phyloP scores from a whole-genome alignment of 1,284 basidiomycete genomes.

The Vanrija pseudolonga region DNA sequence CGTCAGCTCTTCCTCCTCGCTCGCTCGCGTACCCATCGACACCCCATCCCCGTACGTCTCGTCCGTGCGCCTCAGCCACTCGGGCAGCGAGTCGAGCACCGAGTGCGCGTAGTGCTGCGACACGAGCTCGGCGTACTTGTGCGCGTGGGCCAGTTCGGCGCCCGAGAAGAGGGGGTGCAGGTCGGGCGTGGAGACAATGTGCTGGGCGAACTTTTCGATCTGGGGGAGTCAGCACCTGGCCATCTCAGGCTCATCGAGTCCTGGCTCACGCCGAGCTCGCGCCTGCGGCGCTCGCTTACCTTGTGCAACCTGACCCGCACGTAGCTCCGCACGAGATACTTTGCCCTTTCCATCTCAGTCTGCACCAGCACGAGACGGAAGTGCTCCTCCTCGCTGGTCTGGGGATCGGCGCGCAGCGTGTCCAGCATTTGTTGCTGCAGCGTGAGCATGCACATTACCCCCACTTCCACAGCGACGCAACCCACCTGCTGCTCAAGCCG shows the following conservation, averaged over 20 bases:
- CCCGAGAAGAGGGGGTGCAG: constrained; percentile 69
- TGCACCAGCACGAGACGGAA: constrained; percentile 84
- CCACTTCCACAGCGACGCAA: constrained; percentile 1
- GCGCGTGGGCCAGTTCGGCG: constrained; percentile 73
- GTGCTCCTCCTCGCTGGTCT: constrained; percentile 82
- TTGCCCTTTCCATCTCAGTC: constrained; percentile 86
- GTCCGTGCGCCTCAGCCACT: constrained; percentile 66
- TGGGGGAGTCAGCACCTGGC: too few relatives aligned
- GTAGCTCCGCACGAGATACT: constrained; percentile 82
- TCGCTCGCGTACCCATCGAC: constrained; percentile 64
- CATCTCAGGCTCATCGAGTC: too few relatives aligned
- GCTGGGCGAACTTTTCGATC: constrained; percentile 74
- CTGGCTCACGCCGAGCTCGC: too few relatives aligned
- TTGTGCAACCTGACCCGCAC: constrained; percentile 80
- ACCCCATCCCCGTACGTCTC: constrained; percentile 61
- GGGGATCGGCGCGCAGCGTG: constrained; percentile 65
- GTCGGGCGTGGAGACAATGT: constrained; percentile 64
- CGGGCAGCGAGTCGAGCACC: constrained; percentile 73
- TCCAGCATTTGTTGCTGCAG: constrained; percentile 47
- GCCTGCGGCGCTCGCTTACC: constrained; percentile 57
- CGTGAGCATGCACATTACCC: neutral
- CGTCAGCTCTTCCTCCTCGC: neutral
- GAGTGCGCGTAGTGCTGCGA: constrained; percentile 66
- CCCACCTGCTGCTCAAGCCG: constrained; percentile 81
- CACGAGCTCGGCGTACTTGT: constrained; percentile 70